Evolutionary conservation across 164 flowering plant genomes (phyloP).

Genomic region (Chimonanthus salicifolius): DNA sequence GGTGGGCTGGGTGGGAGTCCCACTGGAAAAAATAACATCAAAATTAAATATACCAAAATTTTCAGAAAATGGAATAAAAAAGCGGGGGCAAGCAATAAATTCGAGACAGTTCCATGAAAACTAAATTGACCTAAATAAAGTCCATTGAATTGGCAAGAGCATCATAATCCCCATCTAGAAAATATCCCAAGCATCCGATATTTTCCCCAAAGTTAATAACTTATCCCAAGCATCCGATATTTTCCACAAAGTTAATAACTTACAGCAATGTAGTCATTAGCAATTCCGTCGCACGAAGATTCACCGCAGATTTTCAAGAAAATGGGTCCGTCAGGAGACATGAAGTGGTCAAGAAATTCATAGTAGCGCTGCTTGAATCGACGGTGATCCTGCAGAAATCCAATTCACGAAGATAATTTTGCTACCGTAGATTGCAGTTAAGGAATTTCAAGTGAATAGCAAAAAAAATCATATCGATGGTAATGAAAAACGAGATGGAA

Average conservation of each 20-base stretch:
- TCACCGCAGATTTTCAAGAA: conserved; percentile 90
- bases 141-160: too few relatives aligned
- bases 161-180: too few relatives aligned
- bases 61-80: too few relatives aligned
- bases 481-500: conserved; percentile 6
- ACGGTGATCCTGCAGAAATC: conserved; percentile 64
- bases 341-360: conserved; percentile 73
- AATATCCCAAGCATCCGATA: too few relatives aligned
- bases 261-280: conserved; percentile 76
- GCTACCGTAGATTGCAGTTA: neutral
- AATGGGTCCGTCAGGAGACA: conserved; percentile 76
- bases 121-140: too few relatives aligned
- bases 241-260: conserved; percentile 16
- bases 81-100: too few relatives aligned
- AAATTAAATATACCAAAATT: too few relatives aligned
- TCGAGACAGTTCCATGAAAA: too few relatives aligned
- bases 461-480: neutral
- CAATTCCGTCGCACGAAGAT: conserved; percentile 71
- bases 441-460: neutral
- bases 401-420: conserved; percentile 2
- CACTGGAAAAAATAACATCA: too few relatives aligned
- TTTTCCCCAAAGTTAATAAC: too few relatives aligned
- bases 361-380: conserved; percentile 75
- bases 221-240: too few relatives aligned
- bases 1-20: too few relatives aligned